Evolutionary conservation across 2,329 filamentous ascomycete genomes (phyloP).

Genomic region (Rutstroemia sp.): DNA sequence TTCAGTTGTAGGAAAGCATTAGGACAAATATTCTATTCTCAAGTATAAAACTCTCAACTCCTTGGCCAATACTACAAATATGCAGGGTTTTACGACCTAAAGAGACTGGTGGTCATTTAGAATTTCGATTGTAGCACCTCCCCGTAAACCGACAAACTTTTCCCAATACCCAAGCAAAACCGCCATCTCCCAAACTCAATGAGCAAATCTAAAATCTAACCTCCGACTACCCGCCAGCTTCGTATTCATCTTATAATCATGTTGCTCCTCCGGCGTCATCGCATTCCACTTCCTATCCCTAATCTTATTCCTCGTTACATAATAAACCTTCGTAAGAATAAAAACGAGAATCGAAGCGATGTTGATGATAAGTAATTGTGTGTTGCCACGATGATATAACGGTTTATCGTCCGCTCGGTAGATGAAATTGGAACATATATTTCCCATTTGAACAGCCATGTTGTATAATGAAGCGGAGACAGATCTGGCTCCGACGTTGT

Average conservation of each 20-base stretch:
- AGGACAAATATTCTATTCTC: too few species aligned
- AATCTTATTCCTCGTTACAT: constrained; percentile 37
- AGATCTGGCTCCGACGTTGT: constrained; percentile 53
- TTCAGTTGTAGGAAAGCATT: too few species aligned
- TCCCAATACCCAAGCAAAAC: neutral
- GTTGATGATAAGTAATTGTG: constrained; percentile 44
- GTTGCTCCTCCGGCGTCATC: constrained; percentile 36
- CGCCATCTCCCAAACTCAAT: constrained; percentile 17
- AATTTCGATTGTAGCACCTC: too few species aligned
- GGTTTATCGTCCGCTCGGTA: constrained; percentile 44
- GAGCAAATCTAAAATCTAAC: constrained; percentile 33
- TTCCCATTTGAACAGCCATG: constrained; percentile 35
- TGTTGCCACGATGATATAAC: constrained; percentile 51
- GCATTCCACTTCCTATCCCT: constrained; percentile 36
- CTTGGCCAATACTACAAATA: too few species aligned
- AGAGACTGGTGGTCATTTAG: too few species aligned
- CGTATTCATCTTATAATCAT: constrained; percentile 30
- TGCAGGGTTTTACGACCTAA: too few species aligned
- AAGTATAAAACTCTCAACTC: too few species aligned
- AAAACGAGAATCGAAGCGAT: constrained; percentile 41
- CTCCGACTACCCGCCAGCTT: constrained; percentile 33
- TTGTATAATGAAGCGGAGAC: constrained; percentile 59
- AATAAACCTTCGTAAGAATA: constrained; percentile 41
- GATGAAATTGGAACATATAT: constrained; percentile 35
- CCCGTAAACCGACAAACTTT: neutral